A percentile compares a stretch with the other conserved stretches of the same genome.
These are phyloP conservation scores for Paspalum notatum DNA, from an alignment of 176 grass and related monocot genomes.

Conservation along the genomic window DNA sequence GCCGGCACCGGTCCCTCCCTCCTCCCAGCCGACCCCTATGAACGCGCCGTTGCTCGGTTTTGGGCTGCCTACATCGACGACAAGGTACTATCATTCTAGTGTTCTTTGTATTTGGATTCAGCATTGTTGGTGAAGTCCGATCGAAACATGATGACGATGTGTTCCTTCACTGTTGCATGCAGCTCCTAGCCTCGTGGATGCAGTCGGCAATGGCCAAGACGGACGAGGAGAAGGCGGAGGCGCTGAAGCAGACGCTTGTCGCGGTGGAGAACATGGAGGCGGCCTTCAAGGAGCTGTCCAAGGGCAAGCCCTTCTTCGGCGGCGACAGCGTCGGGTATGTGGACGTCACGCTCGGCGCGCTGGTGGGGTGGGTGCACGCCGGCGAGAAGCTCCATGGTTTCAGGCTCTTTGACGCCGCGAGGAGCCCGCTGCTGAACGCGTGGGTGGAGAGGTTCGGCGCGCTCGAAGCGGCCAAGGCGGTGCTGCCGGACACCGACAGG, in stretches of 20 bases:
- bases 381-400: background rate
- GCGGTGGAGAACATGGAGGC: slow-evolving; percentile 26
- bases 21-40: background rate
- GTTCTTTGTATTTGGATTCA: background rate
- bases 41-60: background rate
- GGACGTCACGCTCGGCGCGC: slow-evolving; percentile 20
- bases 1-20: background rate
- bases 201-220: background rate
- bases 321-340: slow-evolving; percentile 14
- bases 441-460: slow-evolving; percentile 29
- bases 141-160: background rate
- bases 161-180: background rate
- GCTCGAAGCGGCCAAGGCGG: slow-evolving; percentile 21
- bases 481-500: slow-evolving; percentile 19
- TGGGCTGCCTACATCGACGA: slow-evolving; percentile 4
- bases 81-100: background rate
- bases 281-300: slow-evolving; percentile 27
- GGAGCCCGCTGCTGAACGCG: slow-evolving; percentile 24
- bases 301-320: slow-evolving; percentile 43
- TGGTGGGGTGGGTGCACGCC: background rate
- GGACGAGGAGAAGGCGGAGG: slow-evolving; percentile 32
- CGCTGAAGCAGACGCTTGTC: background rate
- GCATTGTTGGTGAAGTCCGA: no score
- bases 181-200: background rate
- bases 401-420: slow-evolving; percentile 23